Conservation (phyloP, 2,329 filamentous ascomycete species). For the Colletotrichum paranaense region DNA sequence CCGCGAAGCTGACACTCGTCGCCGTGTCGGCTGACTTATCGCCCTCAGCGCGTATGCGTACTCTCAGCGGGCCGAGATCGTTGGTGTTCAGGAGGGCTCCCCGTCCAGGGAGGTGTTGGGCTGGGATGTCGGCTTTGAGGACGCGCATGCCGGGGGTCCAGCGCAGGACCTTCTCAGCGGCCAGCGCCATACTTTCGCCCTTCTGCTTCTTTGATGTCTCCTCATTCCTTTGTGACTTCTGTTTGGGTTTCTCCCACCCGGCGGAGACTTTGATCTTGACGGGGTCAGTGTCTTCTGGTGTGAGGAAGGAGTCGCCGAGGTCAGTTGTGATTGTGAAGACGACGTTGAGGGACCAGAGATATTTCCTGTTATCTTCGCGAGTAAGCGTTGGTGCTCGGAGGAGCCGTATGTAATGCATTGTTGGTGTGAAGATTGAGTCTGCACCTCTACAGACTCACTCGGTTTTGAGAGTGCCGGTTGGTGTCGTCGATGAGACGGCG, state of each 20-base stretch:
- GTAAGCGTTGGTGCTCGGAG: conserved; percentile 58
- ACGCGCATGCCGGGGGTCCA: conserved; percentile 50
- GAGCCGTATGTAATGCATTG: conserved; percentile 69
- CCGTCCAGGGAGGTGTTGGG: not conserved
- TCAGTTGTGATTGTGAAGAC: conserved; percentile 68
- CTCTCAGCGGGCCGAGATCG: not conserved
- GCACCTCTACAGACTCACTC: not conserved
- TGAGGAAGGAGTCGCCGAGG: conserved; percentile 65
- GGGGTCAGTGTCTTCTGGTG: conserved; percentile 50
- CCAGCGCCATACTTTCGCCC: conserved; percentile 38
- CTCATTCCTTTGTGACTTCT: not conserved
- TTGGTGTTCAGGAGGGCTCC: not conserved
- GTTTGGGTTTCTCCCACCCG: conserved; percentile 33
- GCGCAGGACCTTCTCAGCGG: conserved; percentile 34
- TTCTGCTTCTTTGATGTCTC: conserved; percentile 40
- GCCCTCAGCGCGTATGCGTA: not conserved
- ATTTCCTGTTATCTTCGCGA: conserved; percentile 36
- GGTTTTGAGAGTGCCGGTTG: not conserved
- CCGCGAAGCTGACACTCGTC: conserved; percentile 3
- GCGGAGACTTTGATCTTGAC: conserved; percentile 55
- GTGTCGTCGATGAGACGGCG: not conserved
- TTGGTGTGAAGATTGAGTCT: too few relatives aligned
- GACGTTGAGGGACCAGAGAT: conserved; percentile 50
- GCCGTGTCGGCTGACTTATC: conserved; percentile 12
- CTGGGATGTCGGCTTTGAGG: conserved; percentile 47